These are phyloP conservation scores for Diplodia sapinea DNA, from an alignment of 2,329 filamentous ascomycete genomes.

Conservation along the genomic window DNA sequence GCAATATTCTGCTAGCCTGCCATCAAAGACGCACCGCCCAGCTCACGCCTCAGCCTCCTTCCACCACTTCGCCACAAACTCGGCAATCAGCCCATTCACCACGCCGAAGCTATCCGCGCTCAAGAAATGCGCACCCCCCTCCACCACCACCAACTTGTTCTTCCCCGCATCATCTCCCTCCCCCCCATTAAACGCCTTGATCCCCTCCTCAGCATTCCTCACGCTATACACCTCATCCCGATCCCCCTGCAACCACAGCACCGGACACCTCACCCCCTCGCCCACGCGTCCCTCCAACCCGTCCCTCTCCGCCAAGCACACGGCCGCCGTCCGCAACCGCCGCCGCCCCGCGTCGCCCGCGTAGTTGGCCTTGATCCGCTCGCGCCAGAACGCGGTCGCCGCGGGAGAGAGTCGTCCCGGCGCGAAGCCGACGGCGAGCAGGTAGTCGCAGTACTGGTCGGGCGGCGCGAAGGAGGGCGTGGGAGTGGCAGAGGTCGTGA, in stretches of 20 bases:
- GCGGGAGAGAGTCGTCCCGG: constrained; percentile 45
- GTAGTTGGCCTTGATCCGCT: constrained; percentile 55
- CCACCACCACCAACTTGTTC: constrained; percentile 51
- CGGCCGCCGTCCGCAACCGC: constrained; percentile 56
- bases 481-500: constrained; percentile 47
- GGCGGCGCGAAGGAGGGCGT: constrained; percentile 53
- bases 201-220: constrained; percentile 54
- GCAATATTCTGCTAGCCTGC: no score
- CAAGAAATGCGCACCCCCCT: constrained; percentile 59
- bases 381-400: constrained; percentile 52
- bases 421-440: constrained; percentile 57
- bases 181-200: constrained; percentile 54
- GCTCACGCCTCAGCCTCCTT: background rate
- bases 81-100: constrained; percentile 47
- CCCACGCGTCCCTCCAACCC: constrained; percentile 52
- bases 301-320: constrained; percentile 57
- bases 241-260: constrained; percentile 57
- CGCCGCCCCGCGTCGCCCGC: constrained; percentile 56
- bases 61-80: constrained; percentile 42
- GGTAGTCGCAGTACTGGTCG: constrained; percentile 52
- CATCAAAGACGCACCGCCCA: no score
- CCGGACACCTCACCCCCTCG: constrained; percentile 57
- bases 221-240: constrained; percentile 51
- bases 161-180: no score
- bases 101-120: constrained; percentile 54